Evolutionary conservation across 257 asterid species (phyloP).

Genomic region (Ligustrum vulgare): DNA sequence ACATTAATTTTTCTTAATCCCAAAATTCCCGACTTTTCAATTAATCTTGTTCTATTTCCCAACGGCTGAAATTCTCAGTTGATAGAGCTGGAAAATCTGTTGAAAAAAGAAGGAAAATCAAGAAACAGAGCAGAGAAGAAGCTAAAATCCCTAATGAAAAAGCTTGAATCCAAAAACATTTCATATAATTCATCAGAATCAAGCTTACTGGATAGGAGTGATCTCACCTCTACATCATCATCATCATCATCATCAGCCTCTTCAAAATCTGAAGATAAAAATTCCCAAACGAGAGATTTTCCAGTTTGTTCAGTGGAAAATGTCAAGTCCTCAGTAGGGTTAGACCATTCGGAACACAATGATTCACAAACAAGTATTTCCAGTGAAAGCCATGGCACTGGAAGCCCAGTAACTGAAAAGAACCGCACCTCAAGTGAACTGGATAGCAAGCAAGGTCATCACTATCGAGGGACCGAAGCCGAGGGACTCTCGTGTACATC

Average conservation of each 20-base stretch:
- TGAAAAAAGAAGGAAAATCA: slow-evolving; percentile 70
- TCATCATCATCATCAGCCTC: slow-evolving; percentile 21
- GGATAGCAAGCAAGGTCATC: background rate
- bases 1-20: background rate
- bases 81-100: slow-evolving; percentile 57
- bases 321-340: slow-evolving; percentile 5
- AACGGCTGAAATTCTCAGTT: slow-evolving; percentile 42
- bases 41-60: background rate
- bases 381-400: background rate
- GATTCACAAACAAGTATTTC: slow-evolving; percentile 11
- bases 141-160: slow-evolving; percentile 56
- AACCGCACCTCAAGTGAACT: background rate
- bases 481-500: background rate
- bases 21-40: background rate
- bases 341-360: slow-evolving; percentile 11
- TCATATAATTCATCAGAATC: slow-evolving; percentile 47
- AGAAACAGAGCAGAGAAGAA: slow-evolving; percentile 75
- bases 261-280: slow-evolving; percentile 23
- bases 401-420: background rate
- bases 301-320: slow-evolving; percentile 9
- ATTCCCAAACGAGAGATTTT: background rate
- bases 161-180: slow-evolving; percentile 56
- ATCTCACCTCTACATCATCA: slow-evolving; percentile 52
- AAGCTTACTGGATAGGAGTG: slow-evolving; percentile 39
- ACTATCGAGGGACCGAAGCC: background rate